phyloP scores from a whole-genome alignment of 768 basidiomycete species.

The Lentinus tigrinus region DNA sequence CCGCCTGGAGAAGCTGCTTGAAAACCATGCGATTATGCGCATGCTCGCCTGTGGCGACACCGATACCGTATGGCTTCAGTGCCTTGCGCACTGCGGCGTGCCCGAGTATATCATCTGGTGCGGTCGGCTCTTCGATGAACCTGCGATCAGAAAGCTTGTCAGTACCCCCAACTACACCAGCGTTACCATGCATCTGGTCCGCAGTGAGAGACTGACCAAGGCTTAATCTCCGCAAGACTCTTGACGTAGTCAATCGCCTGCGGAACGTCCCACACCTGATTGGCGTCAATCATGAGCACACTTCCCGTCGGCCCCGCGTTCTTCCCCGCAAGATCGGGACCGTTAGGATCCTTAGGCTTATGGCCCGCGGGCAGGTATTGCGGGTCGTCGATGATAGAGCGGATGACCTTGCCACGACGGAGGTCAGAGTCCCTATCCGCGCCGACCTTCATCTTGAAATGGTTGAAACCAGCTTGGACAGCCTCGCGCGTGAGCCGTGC shows the following conservation, averaged over 20 bases:
- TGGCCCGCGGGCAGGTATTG: conserved; percentile 66
- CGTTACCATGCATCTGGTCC: not conserved
- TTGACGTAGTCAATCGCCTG: conserved; percentile 92
- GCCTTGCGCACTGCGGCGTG: conserved; percentile 79
- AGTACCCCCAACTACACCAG: no score
- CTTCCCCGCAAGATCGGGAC: conserved; percentile 73
- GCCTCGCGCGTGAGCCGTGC: conserved; percentile 84
- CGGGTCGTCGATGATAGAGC: conserved; percentile 94
- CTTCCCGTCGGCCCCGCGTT: conserved; percentile 93
- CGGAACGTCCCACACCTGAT: conserved; percentile 94
- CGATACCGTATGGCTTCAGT: conserved; percentile 76
- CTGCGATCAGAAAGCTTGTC: conserved; percentile 32
- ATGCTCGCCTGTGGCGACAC: conserved; percentile 93
- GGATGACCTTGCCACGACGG: conserved; percentile 83
- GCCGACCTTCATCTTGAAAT: conserved; percentile 99
- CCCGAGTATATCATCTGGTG: conserved; percentile 87
- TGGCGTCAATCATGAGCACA: conserved; percentile 96
- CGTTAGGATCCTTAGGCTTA: conserved; percentile 56
- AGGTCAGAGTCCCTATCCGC: conserved; percentile 79
- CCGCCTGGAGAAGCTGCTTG: conserved; percentile 88
- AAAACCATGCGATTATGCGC: conserved; percentile 95
- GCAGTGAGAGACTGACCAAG: conserved; percentile 56
- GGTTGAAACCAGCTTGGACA: conserved; percentile 86
- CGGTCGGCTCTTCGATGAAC: conserved; percentile 95
- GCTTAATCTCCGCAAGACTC: conserved; percentile 74